A percentile compares a stretch with the other conserved stretches of the same genome.
phyloP scores from a whole-genome alignment of 805 yeast genomes.

The Starmerella apicola region DNA sequence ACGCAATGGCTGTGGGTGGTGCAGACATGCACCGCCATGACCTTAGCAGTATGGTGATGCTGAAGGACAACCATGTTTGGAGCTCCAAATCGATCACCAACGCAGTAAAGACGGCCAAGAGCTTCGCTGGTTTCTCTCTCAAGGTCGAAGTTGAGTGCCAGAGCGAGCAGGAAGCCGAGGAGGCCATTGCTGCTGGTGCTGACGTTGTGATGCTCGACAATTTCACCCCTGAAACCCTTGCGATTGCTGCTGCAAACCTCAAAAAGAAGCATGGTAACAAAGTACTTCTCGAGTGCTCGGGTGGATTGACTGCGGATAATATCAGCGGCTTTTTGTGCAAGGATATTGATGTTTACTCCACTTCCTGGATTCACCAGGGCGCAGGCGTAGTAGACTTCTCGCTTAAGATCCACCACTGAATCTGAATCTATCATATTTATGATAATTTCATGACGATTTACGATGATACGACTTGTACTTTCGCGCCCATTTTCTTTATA shows the following conservation, averaged over 20 bases:
- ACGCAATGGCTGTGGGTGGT: constrained; percentile 92
- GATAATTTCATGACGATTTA: too few species aligned
- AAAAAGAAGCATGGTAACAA: constrained; percentile 41
- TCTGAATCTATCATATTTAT: too few species aligned
- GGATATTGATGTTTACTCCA: constrained; percentile 79
- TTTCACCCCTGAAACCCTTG: constrained; percentile 55
- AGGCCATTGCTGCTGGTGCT: constrained; percentile 91
- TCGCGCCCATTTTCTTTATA: too few species aligned
- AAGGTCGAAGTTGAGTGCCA: constrained; percentile 91
- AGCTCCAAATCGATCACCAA: constrained; percentile 82
- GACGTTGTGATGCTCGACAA: constrained; percentile 93
- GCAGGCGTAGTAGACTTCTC: constrained; percentile 70
- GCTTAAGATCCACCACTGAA: constrained; percentile 47
- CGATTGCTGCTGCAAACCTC: constrained; percentile 49
- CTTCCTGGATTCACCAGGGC: constrained; percentile 91
- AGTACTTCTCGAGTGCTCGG: constrained; percentile 79
- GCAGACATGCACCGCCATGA: constrained; percentile 88
- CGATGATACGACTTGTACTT: too few species aligned
- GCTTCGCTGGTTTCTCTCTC: constrained; percentile 75
- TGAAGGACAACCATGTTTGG: constrained; percentile 88
- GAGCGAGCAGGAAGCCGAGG: constrained; percentile 71
- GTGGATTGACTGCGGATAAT: constrained; percentile 70
- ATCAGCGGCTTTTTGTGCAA: constrained; percentile 53
- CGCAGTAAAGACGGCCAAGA: constrained; percentile 66
- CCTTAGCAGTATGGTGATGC: constrained; percentile 87